These are phyloP conservation scores for Coprinellus micaceus DNA, from an alignment of 768 basidiomycete species.

Conservation along the genomic window DNA sequence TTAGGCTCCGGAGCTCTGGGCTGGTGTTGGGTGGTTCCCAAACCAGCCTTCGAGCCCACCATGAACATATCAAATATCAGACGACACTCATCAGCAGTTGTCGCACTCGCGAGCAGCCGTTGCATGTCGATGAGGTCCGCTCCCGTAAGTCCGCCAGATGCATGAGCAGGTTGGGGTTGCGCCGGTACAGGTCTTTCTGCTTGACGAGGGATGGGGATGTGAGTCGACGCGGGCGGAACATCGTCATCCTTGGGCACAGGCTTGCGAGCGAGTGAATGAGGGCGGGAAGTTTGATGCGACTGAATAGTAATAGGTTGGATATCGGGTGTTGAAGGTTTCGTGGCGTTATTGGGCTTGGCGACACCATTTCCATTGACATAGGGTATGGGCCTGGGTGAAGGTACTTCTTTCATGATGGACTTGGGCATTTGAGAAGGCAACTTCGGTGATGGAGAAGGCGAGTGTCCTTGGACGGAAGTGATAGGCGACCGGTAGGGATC, in stretches of 20 bases:
- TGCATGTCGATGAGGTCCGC: constrained; percentile 64
- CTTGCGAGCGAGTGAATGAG: constrained; percentile 12
- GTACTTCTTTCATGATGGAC: constrained; percentile 4
- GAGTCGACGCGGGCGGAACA: constrained; percentile 4
- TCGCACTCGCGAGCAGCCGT: constrained; percentile 60
- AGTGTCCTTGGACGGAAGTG: constrained; percentile 12
- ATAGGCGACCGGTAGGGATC: neutral
- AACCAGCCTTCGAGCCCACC: constrained; percentile 47
- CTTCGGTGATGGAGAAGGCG: constrained; percentile 13
- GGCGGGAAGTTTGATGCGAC: neutral
- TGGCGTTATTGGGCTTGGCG: neutral
- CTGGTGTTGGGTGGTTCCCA: constrained; percentile 3
- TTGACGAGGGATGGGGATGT: neutral
- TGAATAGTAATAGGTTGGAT: neutral
- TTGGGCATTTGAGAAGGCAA: neutral
- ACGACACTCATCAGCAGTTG: constrained; percentile 78
- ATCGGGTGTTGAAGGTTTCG: constrained; percentile 5
- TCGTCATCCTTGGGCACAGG: constrained; percentile 16
- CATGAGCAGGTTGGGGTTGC: constrained; percentile 1
- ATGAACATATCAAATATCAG: constrained; percentile 82
- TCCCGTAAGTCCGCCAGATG: constrained; percentile 18
- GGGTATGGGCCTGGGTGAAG: neutral
- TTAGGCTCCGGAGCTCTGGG: constrained; percentile 27
- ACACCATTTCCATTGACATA: constrained; percentile 5
- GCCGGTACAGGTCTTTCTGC: neutral